Base-by-base conservation (phyloP, 371 early-diverging fungal species). In the Syncephalastrum sp. region DNA sequence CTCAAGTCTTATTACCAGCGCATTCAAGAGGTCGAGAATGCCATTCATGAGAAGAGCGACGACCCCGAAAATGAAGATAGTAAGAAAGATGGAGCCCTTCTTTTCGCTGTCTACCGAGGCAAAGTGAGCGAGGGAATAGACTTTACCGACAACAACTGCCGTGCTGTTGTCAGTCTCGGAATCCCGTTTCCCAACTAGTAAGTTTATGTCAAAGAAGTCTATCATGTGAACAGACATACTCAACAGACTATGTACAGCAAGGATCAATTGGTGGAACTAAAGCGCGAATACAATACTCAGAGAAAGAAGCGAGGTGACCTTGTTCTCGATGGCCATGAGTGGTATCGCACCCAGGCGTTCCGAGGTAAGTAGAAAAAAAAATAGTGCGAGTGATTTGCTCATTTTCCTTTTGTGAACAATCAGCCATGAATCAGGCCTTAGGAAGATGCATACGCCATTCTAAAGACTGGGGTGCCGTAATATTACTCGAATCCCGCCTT, bases 61-160 rank as follows among this genome's bases (percentile, higher is more conserved):
- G 8, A 33, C 10, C 10, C 38, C 8, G 38, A 8, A 48, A 13
- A 29, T 25, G 33, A 25, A 6, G 15, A 33, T 42, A 63, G 68
- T 10, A 57, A 65, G 0, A 41, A 68, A 13, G 66, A 69, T 4
- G 92, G 92, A 4, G 86, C 86, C 0, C 25, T 86, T 5, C 64
- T 85, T 50, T 74, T 88, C 74, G 82, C 86, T 16, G 77, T 79
- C 1, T 95, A 86, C 63, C 77, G 97, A 24, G 99, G 99, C 3
- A 97, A 95, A 70, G 92, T 93, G 1, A 86, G 89, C 29, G 99
- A 98, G 69, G 99, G 99, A 8, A 89, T 97, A 49, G 97, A 98
- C 64, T 98, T 98, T 67, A 87, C 86, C 4, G 95, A 98, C 70
- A 70, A 82, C 42, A 82, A 85, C 44, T 92, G 93, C 43, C 83